Base-by-base conservation (phyloP, 257 asterid species). In the Linderniella brevidens region DNA sequence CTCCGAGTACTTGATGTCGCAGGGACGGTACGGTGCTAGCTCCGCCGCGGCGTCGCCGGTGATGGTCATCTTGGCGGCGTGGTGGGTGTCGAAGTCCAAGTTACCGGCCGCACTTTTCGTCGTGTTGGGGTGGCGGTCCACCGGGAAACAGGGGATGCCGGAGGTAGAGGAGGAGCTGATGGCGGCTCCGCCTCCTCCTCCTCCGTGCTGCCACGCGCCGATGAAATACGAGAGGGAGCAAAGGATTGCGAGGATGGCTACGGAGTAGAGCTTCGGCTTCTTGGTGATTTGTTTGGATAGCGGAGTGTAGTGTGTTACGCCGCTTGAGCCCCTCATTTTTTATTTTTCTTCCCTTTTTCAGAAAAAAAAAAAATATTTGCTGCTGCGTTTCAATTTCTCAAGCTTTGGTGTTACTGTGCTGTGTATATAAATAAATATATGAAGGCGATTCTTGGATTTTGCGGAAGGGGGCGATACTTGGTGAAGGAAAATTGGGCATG, bases 1-100 rank as follows among this genome's bases (percentile, higher is more conserved):
- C 49, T 75, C 84, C 8, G 64, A 68, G 75, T 55, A 66, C 40
- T 61, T 72, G 3, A 56, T 37, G 45, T 66, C 75, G 39, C 84
- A 75, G 0, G 58, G 60, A 0, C 75, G 75, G 60, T 65, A 68
- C 6, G 35, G 14, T 7, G 49, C 11, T 15, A 17, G 56, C 7
- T 52, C 63, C 14, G 64, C 6, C 6, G 18, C 8, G 9, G 37
- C 19, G 12, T 36, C 1, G 32, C 16, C 17, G 39, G 9, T 56
- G 3, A 48, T 56, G 32, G 32, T 25, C 6, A 25, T 19, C 65
- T 19, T 59, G 35, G 68, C 61, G 46, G 55, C 5, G 51, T 75
- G 76, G 49, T 68, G 74, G 37, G 67, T 46, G 37, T 56, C 48
- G 64, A 75, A 75, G 56, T 75, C 79, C 9, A 48, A 17, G 8